Percentiles rank a stretch among this genome's conserved stretches.
These are phyloP conservation scores for Aristolochia californica DNA, from an alignment of 164 flowering plant genomes.

Conservation along the genomic window DNA sequence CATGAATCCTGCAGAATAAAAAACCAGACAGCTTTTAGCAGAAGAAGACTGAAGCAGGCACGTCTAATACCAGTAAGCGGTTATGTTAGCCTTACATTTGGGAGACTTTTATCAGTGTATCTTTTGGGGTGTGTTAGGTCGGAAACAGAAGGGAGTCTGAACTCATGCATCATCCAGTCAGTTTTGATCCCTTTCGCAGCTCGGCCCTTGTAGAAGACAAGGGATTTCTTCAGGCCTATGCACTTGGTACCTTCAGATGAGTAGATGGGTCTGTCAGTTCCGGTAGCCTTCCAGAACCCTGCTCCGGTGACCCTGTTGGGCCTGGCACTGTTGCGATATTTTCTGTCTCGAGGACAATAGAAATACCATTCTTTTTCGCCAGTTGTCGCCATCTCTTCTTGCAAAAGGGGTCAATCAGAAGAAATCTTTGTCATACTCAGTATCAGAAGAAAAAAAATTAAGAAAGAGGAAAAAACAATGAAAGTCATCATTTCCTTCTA, in stretches of 20 bases:
- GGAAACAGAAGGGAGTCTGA: conserved; percentile 61
- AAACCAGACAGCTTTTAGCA: background rate
- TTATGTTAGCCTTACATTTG: conserved; percentile 41
- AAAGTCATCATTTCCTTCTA: too few relatives aligned
- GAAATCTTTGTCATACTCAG: conserved; percentile 2
- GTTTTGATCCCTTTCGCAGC: conserved; percentile 95
- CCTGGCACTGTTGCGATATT: conserved; percentile 81
- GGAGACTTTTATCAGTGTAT: conserved; percentile 39
- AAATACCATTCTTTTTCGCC: conserved; percentile 99
- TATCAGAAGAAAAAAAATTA: background rate
- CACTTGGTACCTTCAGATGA: conserved; percentile 73
- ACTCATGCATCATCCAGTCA: conserved; percentile 99
- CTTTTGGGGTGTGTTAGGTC: conserved; percentile 37
- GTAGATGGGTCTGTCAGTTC: conserved; percentile 88
- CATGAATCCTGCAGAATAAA: conserved; percentile 63
- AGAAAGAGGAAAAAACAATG: background rate
- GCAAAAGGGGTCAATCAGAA: conserved; percentile 5
- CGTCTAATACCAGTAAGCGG: too few relatives aligned
- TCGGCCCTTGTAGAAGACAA: conserved; percentile 90
- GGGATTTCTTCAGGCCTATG: conserved; percentile 93
- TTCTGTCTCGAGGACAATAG: conserved; percentile 90
- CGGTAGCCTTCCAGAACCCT: conserved; percentile 98
- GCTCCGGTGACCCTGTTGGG: conserved; percentile 91
- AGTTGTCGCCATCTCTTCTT: conserved; percentile 51
- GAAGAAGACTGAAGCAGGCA: background rate